These are phyloP conservation scores for Plectosphaerella plurivora DNA, from an alignment of 2,329 filamentous ascomycete genomes.

Conservation along the genomic window DNA sequence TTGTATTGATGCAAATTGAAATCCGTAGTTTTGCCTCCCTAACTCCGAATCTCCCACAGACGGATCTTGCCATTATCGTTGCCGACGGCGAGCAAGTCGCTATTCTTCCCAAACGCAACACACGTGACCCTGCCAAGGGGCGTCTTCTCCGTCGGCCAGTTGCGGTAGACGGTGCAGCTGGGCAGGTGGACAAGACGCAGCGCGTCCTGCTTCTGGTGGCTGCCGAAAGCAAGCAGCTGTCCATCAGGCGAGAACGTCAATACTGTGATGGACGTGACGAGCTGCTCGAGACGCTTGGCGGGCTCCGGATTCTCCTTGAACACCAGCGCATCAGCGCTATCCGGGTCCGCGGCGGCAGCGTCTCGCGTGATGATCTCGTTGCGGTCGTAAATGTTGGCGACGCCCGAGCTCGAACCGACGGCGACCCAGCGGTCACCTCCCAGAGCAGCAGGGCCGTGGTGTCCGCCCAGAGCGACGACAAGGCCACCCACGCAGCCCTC, in stretches of 20 bases:
- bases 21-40: constrained; percentile 17
- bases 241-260: constrained; percentile 83
- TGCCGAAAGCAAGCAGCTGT: constrained; percentile 83
- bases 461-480: constrained; percentile 72
- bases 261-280: constrained; percentile 79
- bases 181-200: constrained; percentile 85
- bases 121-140: constrained; percentile 79
- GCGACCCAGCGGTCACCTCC: constrained; percentile 88
- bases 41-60: constrained; percentile 81
- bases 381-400: constrained; percentile 92
- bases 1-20: neutral
- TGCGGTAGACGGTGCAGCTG: constrained; percentile 88
- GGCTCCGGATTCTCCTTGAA: constrained; percentile 69
- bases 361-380: constrained; percentile 46
- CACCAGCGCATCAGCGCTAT: constrained; percentile 27
- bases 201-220: constrained; percentile 82
- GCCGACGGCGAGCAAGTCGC: constrained; percentile 73
- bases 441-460: constrained; percentile 53
- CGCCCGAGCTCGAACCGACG: constrained; percentile 78
- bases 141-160: constrained; percentile 92
- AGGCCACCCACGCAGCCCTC: constrained; percentile 86
- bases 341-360: constrained; percentile 22
- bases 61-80: constrained; percentile 87
- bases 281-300: constrained; percentile 70
- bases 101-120: constrained; percentile 62